Conservation (phyloP, 345 rosid species). For the Rhodamnia rubescens region DNA sequence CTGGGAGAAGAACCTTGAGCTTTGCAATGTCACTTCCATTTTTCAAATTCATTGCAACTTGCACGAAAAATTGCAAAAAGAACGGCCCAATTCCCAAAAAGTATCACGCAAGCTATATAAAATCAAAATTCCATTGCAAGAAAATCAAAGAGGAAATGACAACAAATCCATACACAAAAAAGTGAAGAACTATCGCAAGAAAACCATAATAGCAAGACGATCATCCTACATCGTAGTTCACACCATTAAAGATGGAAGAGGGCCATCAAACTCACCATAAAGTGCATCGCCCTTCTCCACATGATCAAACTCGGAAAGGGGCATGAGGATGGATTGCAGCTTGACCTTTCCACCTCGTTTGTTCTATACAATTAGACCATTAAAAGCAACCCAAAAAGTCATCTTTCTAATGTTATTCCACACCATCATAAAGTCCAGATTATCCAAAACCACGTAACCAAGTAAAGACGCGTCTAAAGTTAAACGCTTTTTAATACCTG, state of each 20-base stretch:
- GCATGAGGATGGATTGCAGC: constrained; percentile 56
- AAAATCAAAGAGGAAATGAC: neutral
- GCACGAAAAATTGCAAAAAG: neutral
- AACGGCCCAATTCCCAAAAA: neutral
- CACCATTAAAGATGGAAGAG: neutral
- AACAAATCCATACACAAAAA: neutral
- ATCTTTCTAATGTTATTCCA: neutral
- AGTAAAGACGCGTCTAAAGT: neutral
- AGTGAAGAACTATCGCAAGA: neutral
- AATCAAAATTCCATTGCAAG: neutral
- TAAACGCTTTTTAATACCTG: constrained; percentile 19
- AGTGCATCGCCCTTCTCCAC: constrained; percentile 91
- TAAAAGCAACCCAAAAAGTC: neutral
- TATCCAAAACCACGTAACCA: neutral
- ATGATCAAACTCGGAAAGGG: constrained; percentile 76
- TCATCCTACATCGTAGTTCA: neutral
- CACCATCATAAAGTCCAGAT: neutral
- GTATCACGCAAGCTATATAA: neutral
- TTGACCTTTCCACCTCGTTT: constrained; percentile 84
- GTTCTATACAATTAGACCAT: constrained; percentile 31
- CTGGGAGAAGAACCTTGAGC: neutral
- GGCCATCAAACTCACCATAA: constrained; percentile 39
- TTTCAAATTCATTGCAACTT: neutral
- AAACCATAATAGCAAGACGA: neutral
- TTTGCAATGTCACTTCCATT: neutral